Conservation (phyloP, 345 rosid species). For the Salix dunnii region DNA sequence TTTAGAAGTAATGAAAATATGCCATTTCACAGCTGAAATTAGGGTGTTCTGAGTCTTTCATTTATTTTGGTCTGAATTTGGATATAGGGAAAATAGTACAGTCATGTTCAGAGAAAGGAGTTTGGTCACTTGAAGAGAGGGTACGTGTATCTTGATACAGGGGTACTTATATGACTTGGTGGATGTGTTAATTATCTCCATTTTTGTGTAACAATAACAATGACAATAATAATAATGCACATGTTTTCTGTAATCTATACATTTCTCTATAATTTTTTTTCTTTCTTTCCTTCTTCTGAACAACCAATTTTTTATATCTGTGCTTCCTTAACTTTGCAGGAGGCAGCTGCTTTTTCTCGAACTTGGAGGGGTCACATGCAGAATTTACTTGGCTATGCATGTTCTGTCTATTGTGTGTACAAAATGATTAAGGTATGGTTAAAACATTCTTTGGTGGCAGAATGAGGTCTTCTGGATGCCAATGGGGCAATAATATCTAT, state of each 20-base stretch:
- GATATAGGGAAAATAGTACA: not conserved
- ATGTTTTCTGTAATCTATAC: not conserved
- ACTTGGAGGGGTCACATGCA: constrained; percentile 98
- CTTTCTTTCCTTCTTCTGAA: not conserved
- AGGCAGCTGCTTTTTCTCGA: constrained; percentile 90
- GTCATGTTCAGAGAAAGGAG: not conserved
- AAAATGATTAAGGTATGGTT: constrained; percentile 86
- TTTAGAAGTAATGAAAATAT: too few species aligned
- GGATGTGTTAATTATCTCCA: not conserved
- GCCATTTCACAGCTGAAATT: not conserved
- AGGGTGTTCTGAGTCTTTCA: not conserved
- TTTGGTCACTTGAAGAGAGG: not conserved
- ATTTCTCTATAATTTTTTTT: not conserved
- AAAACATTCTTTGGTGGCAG: constrained; percentile 4
- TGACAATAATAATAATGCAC: too few species aligned
- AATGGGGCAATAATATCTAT: too few species aligned
- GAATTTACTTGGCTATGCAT: constrained; percentile 94
- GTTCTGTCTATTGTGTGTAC: constrained; percentile 89
- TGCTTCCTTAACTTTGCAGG: constrained; percentile 43
- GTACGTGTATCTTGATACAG: not conserved
- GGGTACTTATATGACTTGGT: not conserved
- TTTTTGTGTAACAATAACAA: too few species aligned
- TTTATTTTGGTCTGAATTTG: not conserved
- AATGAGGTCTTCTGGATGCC: not conserved
- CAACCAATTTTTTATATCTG: not conserved